These are phyloP conservation scores for Vickermania spadyakhi DNA, from an alignment of 208 protist species.

Conservation along the genomic window DNA sequence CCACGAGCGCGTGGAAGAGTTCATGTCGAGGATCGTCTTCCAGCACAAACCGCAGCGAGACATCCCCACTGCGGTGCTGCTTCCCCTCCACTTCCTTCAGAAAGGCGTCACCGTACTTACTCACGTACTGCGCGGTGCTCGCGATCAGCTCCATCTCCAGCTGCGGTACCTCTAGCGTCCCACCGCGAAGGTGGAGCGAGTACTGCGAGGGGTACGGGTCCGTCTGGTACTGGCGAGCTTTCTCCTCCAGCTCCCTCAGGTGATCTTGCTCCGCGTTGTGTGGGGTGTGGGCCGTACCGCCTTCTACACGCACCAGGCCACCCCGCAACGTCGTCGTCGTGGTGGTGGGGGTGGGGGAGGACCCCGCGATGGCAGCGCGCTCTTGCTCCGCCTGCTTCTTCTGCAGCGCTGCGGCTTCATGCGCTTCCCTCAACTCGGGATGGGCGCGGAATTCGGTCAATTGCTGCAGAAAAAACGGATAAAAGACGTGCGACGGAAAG, in stretches of 20 bases:
- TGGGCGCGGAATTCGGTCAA: conserved; percentile 73
- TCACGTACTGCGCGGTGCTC: conserved; percentile 72
- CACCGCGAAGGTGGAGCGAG: conserved; percentile 47
- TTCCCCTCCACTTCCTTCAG: conserved; percentile 40
- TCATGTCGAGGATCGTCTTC: conserved; percentile 67
- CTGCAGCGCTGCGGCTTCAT: conserved; percentile 15
- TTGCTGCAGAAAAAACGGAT: conserved; percentile 82
- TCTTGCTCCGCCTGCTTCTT: conserved; percentile 11
- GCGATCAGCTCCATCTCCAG: conserved; percentile 65
- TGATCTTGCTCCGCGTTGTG: conserved; percentile 24
- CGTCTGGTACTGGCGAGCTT: conserved; percentile 61
- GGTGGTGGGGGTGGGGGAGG: conserved; percentile 5
- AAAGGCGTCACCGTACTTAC: conserved; percentile 80
- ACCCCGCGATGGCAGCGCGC: conserved; percentile 10
- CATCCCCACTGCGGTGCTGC: conserved; percentile 37
- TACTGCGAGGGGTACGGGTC: conserved; percentile 74
- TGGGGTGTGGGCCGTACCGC: conserved; percentile 32
- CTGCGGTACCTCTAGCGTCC: conserved; percentile 58
- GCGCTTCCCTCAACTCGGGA: conserved; percentile 50
- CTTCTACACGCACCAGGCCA: conserved; percentile 40
- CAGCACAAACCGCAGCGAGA: conserved; percentile 61
- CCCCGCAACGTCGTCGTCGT: conserved; percentile 39
- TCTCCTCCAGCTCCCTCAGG: conserved; percentile 58
- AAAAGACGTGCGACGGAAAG: conserved; percentile 80
- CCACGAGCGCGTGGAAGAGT: conserved; percentile 60